Evolutionary conservation across 805 yeast species (phyloP).

Genomic region (Kuraishia capsulata): DNA sequence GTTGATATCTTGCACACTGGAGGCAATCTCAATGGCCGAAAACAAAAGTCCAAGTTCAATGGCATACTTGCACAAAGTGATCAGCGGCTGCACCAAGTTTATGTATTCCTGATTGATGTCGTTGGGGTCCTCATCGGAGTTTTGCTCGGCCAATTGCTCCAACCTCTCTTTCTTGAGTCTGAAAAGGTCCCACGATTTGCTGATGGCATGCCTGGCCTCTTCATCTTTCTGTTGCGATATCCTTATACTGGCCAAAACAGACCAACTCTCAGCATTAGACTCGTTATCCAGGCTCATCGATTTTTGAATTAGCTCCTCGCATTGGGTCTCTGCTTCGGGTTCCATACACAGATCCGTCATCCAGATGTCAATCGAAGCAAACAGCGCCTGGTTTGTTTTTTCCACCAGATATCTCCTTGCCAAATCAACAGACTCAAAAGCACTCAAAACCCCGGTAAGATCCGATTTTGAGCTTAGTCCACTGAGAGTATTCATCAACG

Average conservation of each 20-base stretch:
- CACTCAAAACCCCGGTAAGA: slow-evolving; percentile 16
- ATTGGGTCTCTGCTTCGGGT: slow-evolving; percentile 71
- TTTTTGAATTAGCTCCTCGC: slow-evolving; percentile 61
- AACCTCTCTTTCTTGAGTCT: slow-evolving; percentile 37
- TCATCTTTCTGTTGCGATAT: slow-evolving; percentile 72
- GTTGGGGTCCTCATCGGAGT: slow-evolving; percentile 23
- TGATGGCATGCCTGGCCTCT: slow-evolving; percentile 66
- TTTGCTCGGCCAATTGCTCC: slow-evolving; percentile 27
- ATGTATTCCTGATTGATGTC: slow-evolving; percentile 45
- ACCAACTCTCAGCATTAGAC: slow-evolving; percentile 69
- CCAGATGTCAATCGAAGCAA: slow-evolving; percentile 89
- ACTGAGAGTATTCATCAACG: slow-evolving; percentile 32
- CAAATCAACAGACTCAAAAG: slow-evolving; percentile 3
- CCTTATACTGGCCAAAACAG: slow-evolving; percentile 75
- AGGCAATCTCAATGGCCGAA: slow-evolving; percentile 53
- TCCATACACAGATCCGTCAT: slow-evolving; percentile 98
- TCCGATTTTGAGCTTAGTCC: slow-evolving; percentile 12
- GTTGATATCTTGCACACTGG: slow-evolving; percentile 64
- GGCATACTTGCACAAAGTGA: slow-evolving; percentile 64
- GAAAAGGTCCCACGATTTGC: slow-evolving; percentile 66
- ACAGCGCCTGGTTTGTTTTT: slow-evolving; percentile 67
- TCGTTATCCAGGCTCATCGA: slow-evolving; percentile 47
- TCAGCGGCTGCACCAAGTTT: slow-evolving; percentile 64
- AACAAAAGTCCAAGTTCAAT: slow-evolving; percentile 73
- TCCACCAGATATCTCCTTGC: slow-evolving; percentile 33